Base-by-base conservation (phyloP, 202 grass and related monocot genomes). In the Panicum virgatum region DNA sequence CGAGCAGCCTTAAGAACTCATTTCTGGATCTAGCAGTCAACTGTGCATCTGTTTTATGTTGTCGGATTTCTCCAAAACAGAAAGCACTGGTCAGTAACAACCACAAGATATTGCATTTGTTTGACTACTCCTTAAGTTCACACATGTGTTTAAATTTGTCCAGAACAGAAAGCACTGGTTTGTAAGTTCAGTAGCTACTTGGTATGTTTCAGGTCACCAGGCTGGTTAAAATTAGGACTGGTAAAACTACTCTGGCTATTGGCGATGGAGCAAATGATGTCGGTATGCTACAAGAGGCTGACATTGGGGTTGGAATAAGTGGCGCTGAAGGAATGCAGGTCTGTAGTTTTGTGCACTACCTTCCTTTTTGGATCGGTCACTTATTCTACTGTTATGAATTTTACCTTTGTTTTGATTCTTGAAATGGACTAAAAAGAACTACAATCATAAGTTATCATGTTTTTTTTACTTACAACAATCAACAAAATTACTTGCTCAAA, bases 241-340 rank as follows among this genome's bases (percentile, higher is more conserved):
- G 39, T 59, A 94, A 94, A 86, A 94, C 85, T 48, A 94, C 88
- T 69, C 76, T 94, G 18, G 91, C 91, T 74, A 94, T 94, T 69
- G 91, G 91, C 5, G 91, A 94, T 79, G 91, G 91, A 86, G 88
- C 91, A 73, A 94, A 94, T 69, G 91, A 94, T 52, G 91, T 94
- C 47, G 91, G 86, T 82, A 94, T 94, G 91, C 91, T 94, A 75
- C 91, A 90, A 30, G 91, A 94, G 83, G 91, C 91, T 84, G 91
- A 90, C 72, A 90, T 93, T 93, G 91, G 91, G 43, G 82, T 90
- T 50, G 91, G 91, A 68, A 93, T 93, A 79, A 93, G 91, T 77
- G 91, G 88, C 8, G 91, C 86, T 78, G 91, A 94, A 80, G 91
- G 91, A 66, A 94, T 94, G 91, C 91, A 94, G 91, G 91, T 94